Conservation (phyloP, 1,284 basidiomycete genomes). For the Microbotryum lychnidis-dioicae region DNA sequence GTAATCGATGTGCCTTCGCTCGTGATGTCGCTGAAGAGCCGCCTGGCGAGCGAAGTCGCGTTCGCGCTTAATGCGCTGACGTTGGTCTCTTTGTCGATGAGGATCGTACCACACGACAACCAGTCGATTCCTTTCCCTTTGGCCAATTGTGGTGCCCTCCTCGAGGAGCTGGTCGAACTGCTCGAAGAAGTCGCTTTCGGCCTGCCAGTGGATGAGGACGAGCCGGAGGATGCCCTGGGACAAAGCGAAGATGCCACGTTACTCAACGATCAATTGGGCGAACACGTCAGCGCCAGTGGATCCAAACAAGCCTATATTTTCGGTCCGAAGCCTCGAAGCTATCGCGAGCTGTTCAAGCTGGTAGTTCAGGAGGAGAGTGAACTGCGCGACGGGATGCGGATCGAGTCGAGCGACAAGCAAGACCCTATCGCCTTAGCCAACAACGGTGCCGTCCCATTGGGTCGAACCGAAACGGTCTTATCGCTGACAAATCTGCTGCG, state of each 20-base stretch:
- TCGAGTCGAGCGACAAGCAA: slow-evolving; percentile 26
- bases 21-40: slow-evolving; percentile 78
- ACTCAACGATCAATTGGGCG: neutral
- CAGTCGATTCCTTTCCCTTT: slow-evolving; percentile 59
- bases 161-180: slow-evolving; percentile 80
- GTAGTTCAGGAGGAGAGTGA: slow-evolving; percentile 41
- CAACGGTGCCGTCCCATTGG: slow-evolving; percentile 46
- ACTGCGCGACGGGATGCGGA: slow-evolving; percentile 28
- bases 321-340: slow-evolving; percentile 43
- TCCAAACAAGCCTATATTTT: slow-evolving; percentile 2
- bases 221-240: slow-evolving; percentile 37
- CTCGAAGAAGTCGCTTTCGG: slow-evolving; percentile 72
- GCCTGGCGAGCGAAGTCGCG: slow-evolving; percentile 72
- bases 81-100: slow-evolving; percentile 57
- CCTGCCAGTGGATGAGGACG: slow-evolving; percentile 45
- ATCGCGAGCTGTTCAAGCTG: slow-evolving; percentile 55
- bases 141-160: slow-evolving; percentile 64
- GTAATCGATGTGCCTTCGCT: slow-evolving; percentile 80
- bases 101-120: slow-evolving; percentile 47
- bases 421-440: slow-evolving; percentile 4
- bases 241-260: slow-evolving; percentile 10
- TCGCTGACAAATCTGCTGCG: slow-evolving; percentile 72
- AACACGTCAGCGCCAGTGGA: neutral
- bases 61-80: slow-evolving; percentile 84
- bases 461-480: slow-evolving; percentile 60